A percentile compares a stretch with the other conserved stretches of the same genome.
Evolutionary conservation across 441 rosid genomes (phyloP).

Genomic region (Macaranga tanarius): DNA sequence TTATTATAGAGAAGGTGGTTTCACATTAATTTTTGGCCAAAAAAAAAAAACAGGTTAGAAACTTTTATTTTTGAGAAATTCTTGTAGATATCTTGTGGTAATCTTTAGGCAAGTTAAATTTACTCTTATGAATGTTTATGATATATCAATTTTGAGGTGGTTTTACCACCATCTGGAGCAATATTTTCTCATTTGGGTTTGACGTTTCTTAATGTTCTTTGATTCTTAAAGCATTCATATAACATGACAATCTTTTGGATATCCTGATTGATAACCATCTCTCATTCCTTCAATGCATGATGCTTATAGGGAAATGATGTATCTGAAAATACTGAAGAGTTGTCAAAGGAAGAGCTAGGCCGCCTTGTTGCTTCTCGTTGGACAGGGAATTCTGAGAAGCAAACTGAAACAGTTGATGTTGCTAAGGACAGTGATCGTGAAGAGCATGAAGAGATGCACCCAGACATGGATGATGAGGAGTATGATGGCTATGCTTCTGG

Average conservation of each 20-base stretch:
- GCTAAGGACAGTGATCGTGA: conserved; percentile 38
- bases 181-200: background rate
- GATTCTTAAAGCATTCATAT: conserved; percentile 8
- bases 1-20: background rate
- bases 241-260: conserved; percentile 13
- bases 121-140: background rate
- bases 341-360: conserved; percentile 95
- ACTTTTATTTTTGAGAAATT: background rate
- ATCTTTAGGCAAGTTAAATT: background rate
- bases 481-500: conserved; percentile 76
- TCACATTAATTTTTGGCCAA: background rate
- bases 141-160: background rate
- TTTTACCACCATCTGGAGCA: background rate
- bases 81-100: background rate
- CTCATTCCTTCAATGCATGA: conserved; percentile 20
- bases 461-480: conserved; percentile 46
- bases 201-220: conserved; percentile 10
- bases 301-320: conserved; percentile 44
- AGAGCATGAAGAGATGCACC: conserved; percentile 46
- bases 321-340: conserved; percentile 53
- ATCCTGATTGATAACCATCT: conserved; percentile 14
- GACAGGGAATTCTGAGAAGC: conserved; percentile 72
- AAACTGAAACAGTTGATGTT: conserved; percentile 36
- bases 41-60: background rate
- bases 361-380: conserved; percentile 97